These are phyloP conservation scores for Trypanosoma scelopori DNA, from an alignment of 208 protist genomes.

Conservation along the genomic window DNA sequence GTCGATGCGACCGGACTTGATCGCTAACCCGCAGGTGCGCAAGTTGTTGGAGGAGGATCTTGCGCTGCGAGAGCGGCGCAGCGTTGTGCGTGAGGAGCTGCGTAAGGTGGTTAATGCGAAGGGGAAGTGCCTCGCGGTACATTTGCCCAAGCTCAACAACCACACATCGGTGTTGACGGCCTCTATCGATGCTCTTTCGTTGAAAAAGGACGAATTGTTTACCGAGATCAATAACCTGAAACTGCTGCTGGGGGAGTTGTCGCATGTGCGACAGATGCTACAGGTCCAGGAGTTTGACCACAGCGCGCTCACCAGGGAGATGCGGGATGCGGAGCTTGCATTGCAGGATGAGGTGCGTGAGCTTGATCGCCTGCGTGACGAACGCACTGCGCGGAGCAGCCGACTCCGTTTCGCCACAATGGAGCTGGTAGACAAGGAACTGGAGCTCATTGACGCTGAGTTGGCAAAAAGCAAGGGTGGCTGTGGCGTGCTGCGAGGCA, in stretches of 20 bases:
- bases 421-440: constrained; percentile 20
- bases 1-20: constrained; percentile 34
- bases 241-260: neutral
- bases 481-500: neutral
- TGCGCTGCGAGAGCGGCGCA: constrained; percentile 27
- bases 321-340: constrained; percentile 17
- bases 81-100: constrained; percentile 14
- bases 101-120: constrained; percentile 12
- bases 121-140: constrained; percentile 14
- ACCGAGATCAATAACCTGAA: constrained; percentile 13
- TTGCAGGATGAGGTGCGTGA: constrained; percentile 24
- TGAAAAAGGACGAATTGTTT: constrained; percentile 5
- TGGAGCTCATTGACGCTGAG: neutral
- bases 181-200: constrained; percentile 15
- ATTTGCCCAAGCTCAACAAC: constrained; percentile 5
- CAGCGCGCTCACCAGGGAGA: constrained; percentile 1
- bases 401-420: constrained; percentile 23
- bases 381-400: constrained; percentile 1
- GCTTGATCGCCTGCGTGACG: constrained; percentile 22
- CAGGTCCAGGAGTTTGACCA: constrained; percentile 8
- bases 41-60: constrained; percentile 28
- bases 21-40: constrained; percentile 21
- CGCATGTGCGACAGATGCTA: constrained; percentile 7
- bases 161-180: constrained; percentile 13
- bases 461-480: neutral